phyloP scores from a whole-genome alignment of 306 rosid species.

The Cucumis sativus region Cucumber_9930_V3 NC_026656.2:8703001-8703500 shows the following conservation, averaged over 20 bases:
- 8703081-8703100: neutral
- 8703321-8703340: conserved; percentile 56
- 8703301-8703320: conserved; percentile 95
- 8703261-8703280: conserved; percentile 65
- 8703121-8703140: neutral
- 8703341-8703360: conserved; percentile 25
- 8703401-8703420: neutral
- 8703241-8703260: neutral
- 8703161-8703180: neutral
- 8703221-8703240: neutral
- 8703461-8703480: conserved; percentile 95
- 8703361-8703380: neutral
- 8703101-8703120: conserved; percentile 11
- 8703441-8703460: conserved; percentile 56
- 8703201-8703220: neutral
- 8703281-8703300: conserved; percentile 77
- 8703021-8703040: neutral
- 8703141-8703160: conserved; percentile 1
- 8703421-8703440: neutral
- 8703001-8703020: neutral
- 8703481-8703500: conserved; percentile 96
- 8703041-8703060: neutral
- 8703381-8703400: neutral
- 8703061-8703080: neutral
- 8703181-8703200: neutral